Evolutionary conservation across 1,284 basidiomycete genomes (phyloP).

Genomic region (Austroboletus olivaceoglutinosus): DNA sequence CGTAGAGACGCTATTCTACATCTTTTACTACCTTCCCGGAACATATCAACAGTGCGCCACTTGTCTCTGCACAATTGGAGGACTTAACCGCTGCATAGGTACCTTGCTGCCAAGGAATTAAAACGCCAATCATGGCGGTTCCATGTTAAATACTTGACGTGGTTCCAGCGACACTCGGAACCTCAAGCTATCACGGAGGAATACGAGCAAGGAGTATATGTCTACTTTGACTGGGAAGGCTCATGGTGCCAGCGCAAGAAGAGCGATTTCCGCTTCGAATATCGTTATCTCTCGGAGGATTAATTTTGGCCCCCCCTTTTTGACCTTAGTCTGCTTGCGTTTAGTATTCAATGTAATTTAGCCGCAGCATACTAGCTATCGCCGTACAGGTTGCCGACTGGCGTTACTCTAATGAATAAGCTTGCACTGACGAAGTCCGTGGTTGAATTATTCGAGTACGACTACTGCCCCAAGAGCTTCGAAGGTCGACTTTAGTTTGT

Average conservation of each 20-base stretch:
- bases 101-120: constrained; percentile 94
- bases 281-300: constrained; percentile 88
- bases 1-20: constrained; percentile 97
- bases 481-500: constrained; percentile 92
- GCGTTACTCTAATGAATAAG: constrained; percentile 18
- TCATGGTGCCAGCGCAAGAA: constrained; percentile 99
- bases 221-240: constrained; percentile 97
- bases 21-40: constrained; percentile 97
- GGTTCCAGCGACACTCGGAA: constrained; percentile 99
- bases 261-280: constrained; percentile 96
- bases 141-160: constrained; percentile 98
- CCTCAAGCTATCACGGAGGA: constrained; percentile 99
- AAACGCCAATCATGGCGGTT: constrained; percentile 99
- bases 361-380: constrained; percentile 17
- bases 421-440: constrained; percentile 10
- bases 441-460: constrained; percentile 63
- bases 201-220: constrained; percentile 98
- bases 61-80: constrained; percentile 1
- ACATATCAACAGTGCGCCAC: constrained; percentile 89
- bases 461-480: constrained; percentile 89
- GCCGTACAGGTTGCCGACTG: constrained; percentile 10
- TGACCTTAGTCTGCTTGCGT: constrained; percentile 5
- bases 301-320: constrained; percentile 36
- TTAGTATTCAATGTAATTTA: constrained; percentile 28
- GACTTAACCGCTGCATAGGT: constrained; percentile 48